phyloP scores from a whole-genome alignment of 495 filamentous ascomycete genomes.

The Staphylotrichum tortipilum region DNA sequence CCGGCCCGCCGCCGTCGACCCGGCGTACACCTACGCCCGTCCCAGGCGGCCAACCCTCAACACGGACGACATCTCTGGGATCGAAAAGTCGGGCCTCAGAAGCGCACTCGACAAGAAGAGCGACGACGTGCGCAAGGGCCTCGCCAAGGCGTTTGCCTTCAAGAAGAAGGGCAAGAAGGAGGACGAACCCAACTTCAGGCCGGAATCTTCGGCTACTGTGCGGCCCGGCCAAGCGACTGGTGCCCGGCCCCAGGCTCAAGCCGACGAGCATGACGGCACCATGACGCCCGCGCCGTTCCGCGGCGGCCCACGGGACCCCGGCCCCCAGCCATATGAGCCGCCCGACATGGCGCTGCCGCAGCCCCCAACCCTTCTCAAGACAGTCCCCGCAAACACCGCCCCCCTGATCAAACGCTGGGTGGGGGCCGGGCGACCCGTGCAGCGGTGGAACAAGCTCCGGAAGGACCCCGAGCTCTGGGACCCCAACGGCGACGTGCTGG shows the following conservation, averaged over 20 bases:
- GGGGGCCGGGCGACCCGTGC: constrained; percentile 37
- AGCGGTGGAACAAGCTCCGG: constrained; percentile 46
- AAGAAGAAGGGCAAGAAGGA: constrained; percentile 38
- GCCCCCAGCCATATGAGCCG: constrained; percentile 1
- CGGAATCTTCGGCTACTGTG: constrained; percentile 30
- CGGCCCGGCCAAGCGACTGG: constrained; percentile 12
- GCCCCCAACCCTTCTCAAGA: constrained; percentile 26
- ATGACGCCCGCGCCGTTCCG: constrained; percentile 14
- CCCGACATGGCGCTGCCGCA: constrained; percentile 7
- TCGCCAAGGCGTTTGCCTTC: constrained; percentile 40
- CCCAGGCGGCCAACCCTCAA: constrained; percentile 35
- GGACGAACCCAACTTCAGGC: constrained; percentile 18
- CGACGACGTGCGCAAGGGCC: constrained; percentile 40
- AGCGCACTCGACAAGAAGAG: constrained; percentile 46
- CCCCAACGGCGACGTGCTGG: constrained; percentile 50
- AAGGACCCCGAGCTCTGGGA: constrained; percentile 59
- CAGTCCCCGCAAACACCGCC: constrained; percentile 11
- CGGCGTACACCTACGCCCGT: constrained; percentile 36
- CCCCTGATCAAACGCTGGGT: constrained; percentile 44
- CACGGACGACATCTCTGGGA: constrained; percentile 41
- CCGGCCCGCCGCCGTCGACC: constrained; percentile 24
- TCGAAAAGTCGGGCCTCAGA: constrained; percentile 44
- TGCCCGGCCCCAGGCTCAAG: constrained; percentile 10
- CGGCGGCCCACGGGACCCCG: constrained; percentile 3
- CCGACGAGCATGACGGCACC: constrained; percentile 20